Evolutionary conservation across 2,329 filamentous ascomycete species (phyloP), one percentile per base, ranked within the genome.

Genomic region (Fusarium nurragi): DNA sequence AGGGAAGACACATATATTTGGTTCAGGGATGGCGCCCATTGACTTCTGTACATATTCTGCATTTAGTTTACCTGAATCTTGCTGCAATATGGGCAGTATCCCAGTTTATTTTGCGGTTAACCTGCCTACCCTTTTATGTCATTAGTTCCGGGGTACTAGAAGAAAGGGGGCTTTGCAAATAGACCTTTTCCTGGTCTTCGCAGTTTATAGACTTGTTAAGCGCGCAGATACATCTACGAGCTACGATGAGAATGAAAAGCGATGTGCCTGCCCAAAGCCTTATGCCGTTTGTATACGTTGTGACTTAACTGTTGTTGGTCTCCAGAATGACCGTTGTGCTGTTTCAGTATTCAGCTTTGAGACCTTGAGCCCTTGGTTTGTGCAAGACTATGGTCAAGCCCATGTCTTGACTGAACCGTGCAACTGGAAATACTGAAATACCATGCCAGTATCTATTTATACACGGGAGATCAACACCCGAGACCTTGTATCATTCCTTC

Each of bases 21-120:
- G 65, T 65, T 63, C 48, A 50, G 56, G 60, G 64, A 60, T 54
- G 70, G 72, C 70, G 69, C 66, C 64, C 47, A 32, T 61, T 63
- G 51, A 65, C 56, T 73, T 72, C 44, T 76, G 72, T 75, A 76
- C 66, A 75, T 75, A 75, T 73, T 69, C 60, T 59, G 52, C 67
- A 68, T 65, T 55, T 68, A 60, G 53, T 48, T 60, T 57, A 39
- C 62, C 45, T 43, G 53, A 46, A 57, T 50, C 25, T 59, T 40
- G 48, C 32, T 25, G 40, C 34, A 39, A 45, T 45, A 25, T 16
- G 19, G 5, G 18, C 43, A 64, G 34, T 14, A 44, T 44, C 50
- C 47, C 39, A 19, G 26, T 32, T 45, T 50, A 51, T 50, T 49
- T 30, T 25, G 50, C 28, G 30, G 62, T 55, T 32, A 49, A 36